Conservation (phyloP, 257 asterid species). For the Penstemon barbatus region DNA sequence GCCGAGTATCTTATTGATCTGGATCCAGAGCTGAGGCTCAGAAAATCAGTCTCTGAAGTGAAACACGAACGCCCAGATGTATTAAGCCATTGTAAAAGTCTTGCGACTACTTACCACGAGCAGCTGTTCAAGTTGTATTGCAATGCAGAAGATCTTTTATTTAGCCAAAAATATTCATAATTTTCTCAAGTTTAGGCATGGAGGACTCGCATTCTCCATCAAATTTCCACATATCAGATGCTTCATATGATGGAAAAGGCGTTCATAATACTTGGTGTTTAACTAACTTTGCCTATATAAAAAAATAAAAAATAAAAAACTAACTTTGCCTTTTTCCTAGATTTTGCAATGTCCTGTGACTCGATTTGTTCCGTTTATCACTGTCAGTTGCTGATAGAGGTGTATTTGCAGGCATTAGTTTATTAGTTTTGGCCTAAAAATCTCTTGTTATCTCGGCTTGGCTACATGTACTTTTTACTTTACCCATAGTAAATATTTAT, state of each 20-base stretch:
- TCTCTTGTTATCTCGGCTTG: too few relatives aligned
- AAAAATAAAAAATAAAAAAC: too few relatives aligned
- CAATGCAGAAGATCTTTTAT: slow-evolving; percentile 5
- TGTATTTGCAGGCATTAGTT: too few relatives aligned
- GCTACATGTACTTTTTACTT: too few relatives aligned
- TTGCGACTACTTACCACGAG: slow-evolving; percentile 11
- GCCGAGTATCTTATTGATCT: slow-evolving; percentile 34
- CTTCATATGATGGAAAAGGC: background rate
- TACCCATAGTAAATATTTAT: too few relatives aligned
- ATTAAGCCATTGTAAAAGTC: slow-evolving; percentile 13
- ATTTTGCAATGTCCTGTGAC: background rate
- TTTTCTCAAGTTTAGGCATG: background rate
- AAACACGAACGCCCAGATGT: slow-evolving; percentile 19
- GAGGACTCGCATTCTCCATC: background rate
- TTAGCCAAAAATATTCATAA: background rate
- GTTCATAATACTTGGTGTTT: background rate
- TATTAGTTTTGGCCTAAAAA: too few relatives aligned
- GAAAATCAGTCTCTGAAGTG: slow-evolving; percentile 31
- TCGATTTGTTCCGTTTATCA: background rate
- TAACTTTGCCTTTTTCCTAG: background rate
- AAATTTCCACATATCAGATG: too few relatives aligned
- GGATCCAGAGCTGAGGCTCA: slow-evolving; percentile 31
- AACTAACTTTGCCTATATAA: background rate
- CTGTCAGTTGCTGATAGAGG: background rate
- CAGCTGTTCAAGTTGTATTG: slow-evolving; percentile 6